Evolutionary conservation across 148 eudicot genomes (phyloP).

Genomic region (Linanthus parryae): DNA sequence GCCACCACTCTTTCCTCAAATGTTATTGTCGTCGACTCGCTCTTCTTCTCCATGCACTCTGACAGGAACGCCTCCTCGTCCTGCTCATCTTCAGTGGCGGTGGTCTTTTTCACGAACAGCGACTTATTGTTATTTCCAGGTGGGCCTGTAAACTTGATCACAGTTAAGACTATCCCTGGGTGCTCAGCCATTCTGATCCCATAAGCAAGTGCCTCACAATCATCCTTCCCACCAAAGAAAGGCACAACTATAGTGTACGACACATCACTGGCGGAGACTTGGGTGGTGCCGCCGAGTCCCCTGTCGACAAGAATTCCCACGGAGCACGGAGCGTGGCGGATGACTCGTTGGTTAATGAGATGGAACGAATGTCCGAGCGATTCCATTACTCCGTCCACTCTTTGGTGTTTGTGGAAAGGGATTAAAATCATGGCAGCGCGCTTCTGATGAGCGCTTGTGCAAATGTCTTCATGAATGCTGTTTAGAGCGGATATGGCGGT

Average conservation of each 20-base stretch:
- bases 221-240: conserved; percentile 11
- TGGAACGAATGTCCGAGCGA: conserved; percentile 10
- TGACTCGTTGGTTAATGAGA: conserved; percentile 8
- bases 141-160: conserved; percentile 11
- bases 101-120: background rate
- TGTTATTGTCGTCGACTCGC: background rate
- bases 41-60: conserved; percentile 6
- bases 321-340: conserved; percentile 12
- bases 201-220: conserved; percentile 13
- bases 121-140: background rate
- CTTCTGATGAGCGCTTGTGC: conserved; percentile 25
- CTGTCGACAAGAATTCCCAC: conserved; percentile 16
- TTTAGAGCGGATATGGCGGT: conserved; percentile 21
- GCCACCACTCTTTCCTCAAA: conserved; percentile 11
- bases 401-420: conserved; percentile 19
- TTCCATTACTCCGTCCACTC: conserved; percentile 13
- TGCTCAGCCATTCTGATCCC: conserved; percentile 19
- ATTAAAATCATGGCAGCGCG: conserved; percentile 26
- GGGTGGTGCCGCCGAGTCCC: conserved; percentile 18
- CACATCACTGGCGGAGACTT: conserved; percentile 10
- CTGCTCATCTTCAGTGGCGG: background rate
- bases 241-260: conserved; percentile 12
- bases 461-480: conserved; percentile 34
- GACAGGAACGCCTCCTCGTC: conserved; percentile 3
- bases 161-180: conserved; percentile 21